A percentile compares a stretch with the other conserved stretches of the same genome.
phyloP scores from a whole-genome alignment of 768 basidiomycete genomes.

The Boletus huronensis region DNA sequence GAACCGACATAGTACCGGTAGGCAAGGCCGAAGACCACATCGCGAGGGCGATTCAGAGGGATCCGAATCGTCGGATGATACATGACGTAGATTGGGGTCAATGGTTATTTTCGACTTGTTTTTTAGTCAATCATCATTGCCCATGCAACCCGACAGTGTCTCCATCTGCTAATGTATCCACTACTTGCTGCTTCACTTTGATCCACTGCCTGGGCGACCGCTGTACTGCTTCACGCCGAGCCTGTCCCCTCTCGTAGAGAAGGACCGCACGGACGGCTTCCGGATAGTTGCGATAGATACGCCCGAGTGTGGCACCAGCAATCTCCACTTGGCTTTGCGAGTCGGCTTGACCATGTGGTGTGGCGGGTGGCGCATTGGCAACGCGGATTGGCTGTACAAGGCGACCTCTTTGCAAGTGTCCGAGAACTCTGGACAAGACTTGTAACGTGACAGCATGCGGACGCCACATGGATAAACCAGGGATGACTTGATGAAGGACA shows the following conservation, averaged over 20 bases:
- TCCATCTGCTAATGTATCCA: slow-evolving; percentile 26
- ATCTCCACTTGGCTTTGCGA: slow-evolving; percentile 24
- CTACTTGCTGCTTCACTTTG: slow-evolving; percentile 13
- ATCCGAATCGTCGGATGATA: slow-evolving; percentile 67
- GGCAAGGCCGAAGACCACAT: slow-evolving; percentile 52
- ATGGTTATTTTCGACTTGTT: slow-evolving; percentile 12
- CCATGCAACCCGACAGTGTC: slow-evolving; percentile 19
- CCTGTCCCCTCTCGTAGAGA: slow-evolving; percentile 34
- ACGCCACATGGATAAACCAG: slow-evolving; percentile 62
- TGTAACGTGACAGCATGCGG: slow-evolving; percentile 52
- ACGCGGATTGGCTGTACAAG: slow-evolving; percentile 42
- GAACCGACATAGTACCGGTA: slow-evolving; percentile 74
- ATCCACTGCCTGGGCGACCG: slow-evolving; percentile 21
- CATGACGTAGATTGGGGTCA: slow-evolving; percentile 22
- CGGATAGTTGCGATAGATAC: slow-evolving; percentile 52
- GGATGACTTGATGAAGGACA: slow-evolving; percentile 59
- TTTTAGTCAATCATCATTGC: slow-evolving; percentile 18
- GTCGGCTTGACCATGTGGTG: slow-evolving; percentile 16
- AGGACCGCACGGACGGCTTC: slow-evolving; percentile 35
- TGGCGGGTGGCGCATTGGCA: slow-evolving; percentile 20
- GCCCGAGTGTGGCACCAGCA: slow-evolving; percentile 41
- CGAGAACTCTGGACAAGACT: slow-evolving; percentile 44
- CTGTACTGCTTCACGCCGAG: slow-evolving; percentile 18
- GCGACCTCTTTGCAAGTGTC: slow-evolving; percentile 48
- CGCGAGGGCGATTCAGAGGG: slow-evolving; percentile 57